Evolutionary conservation across 225 moss, liverwort and hornwort species (phyloP), one percentile per base, ranked within the genome.

Genomic region (Physcomitrium patens): DNA sequence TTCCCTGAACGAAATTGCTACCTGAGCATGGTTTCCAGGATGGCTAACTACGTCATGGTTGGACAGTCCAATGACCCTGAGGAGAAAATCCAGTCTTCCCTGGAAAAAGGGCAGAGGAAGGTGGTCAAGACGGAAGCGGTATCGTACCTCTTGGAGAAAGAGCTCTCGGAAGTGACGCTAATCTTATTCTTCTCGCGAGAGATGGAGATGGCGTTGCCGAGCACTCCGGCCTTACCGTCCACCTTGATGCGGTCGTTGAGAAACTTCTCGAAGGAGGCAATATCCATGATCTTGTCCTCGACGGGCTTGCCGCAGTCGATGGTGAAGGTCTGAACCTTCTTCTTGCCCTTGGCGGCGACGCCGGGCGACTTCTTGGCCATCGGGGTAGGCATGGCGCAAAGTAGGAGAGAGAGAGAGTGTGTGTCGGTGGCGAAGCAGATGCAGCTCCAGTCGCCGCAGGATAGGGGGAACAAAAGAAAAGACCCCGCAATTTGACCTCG

Each of bases 271-370:
- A 93, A 93, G 42, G 91, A 93, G 20, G 91, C 87, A 52, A 93
- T 93, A 81, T 93, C 93, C 93, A 93, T 93, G 70, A 93, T 93
- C 89, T 93, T 93, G 73, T 93, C 93, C 67, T 93, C 91, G 43
- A 93, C 93, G 12, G 91, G 91, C 81, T 93, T 93, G 28, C 91
- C 93, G 79, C 91, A 93, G 81, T 93, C 93, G 60, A 93, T 93
- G 23, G 93, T 93, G 78, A 87, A 93, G 1, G 91, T 93, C 71
- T 87, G 77, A 10, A 89, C 84, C 79, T 91, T 93, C 86, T 93
- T 93, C 86, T 93, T 93, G 72, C 82, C 76, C 84, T 93, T 93
- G 65, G 80, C 46, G 51, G 62, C 0, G 23, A 65, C 44, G 12
- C 75, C 72, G 49, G 81, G 17, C 20, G 55, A 52, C 75, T 85